Base-by-base conservation (phyloP, 2,329 filamentous ascomycete species). In the Westerdykella aurantiaca region DNA sequence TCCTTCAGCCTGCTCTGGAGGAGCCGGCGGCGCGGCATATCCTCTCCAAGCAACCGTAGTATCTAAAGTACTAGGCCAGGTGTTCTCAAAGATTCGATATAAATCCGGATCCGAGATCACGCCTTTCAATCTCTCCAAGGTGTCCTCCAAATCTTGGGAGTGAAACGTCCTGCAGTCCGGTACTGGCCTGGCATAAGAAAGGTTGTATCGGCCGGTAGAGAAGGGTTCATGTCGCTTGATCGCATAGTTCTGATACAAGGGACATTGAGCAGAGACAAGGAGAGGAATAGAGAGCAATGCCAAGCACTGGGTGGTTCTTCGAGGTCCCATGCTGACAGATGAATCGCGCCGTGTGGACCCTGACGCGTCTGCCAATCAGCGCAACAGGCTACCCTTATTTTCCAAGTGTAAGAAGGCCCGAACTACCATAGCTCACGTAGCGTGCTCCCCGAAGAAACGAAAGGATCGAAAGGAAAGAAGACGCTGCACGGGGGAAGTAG, bases 61-160 rank as follows among this genome's bases (percentile, higher is more conserved):
- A 58, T 88, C 85, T n/a, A 89, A 69, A 0, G 85, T 87, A 63
- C 85, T 88, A 0, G 85, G 84, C 66, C 80, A 88, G 1, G 79
- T 72, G 59, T 89, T 89, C 55, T 82, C 69, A 55, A 89, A 88
- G 4, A 89, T 67, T 1, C 82, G 75, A 60, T 76, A 80, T 11
- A 89, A 72, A 60, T 90, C 86, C 5, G 69, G 69, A 47, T 76
- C 72, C 2, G 57, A 50, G 40, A 75, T 73, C 10, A 69, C 59
- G 12, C 52, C 43, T 9, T 55, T 52, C 42, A 70, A 48, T 5
- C 61, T 48, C 14, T 54, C 47, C 37, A 74, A 63, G 6, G 62
- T 58, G 18, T 56, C 51, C 48, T 76, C 72, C 9, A 76, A 64
- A 5, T 67, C 60, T 6, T 59, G 63, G 2, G 66, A 66, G 22